Base-by-base conservation (phyloP, 495 filamentous ascomycete species). In the Apodospora peruviana region DNA sequence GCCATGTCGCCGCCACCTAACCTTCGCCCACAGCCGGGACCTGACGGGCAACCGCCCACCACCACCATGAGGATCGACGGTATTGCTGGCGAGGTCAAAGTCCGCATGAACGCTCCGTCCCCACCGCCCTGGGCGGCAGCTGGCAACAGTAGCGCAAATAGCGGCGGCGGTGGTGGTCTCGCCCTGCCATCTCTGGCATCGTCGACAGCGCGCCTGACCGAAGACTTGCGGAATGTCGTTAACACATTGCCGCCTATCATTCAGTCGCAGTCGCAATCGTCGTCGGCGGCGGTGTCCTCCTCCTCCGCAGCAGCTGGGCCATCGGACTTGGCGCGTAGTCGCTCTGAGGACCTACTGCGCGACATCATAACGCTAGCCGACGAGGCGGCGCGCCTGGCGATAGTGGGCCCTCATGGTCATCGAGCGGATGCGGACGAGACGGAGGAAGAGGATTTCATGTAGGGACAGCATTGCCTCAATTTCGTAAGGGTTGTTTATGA, bases 381-480 rank as follows among this genome's bases (percentile, higher is more conserved):
- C 21, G 68, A 69, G 53, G 58, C 64, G 17, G 59, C 64, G 0
- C 48, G 59, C 47, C 43, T 69, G 51, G 53, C 59, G 12, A 57
- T 60, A 7, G 45, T 7, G 9, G 18, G 12, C 37, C 5, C 5
- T 9, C 18, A 40, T 20, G 56, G 52, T 0, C 37, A 50, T 2
- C 29, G 48, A 34, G 19, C 47, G 41, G 71, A 72, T 40, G 61
- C 50, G 10, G 68, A 73, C 16, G 71, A 74, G 56, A 72, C 68
- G 21, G 71, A 74, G 57, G 71, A 74, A 17, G 69, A 71, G 42
- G 70, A 71, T 19, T 71, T 71, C 42, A 71, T 72, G 56, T 68
- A 51, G 14, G 14, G 27, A 32, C n/a, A n/a, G n/a, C n/a, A n/a
- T n/a, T n/a, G n/a, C n/a, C n/a, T n/a, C n/a, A n/a, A n/a, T n/a